These are phyloP conservation scores for Trypanosoma boissoni DNA, from an alignment of 208 protist genomes.

Conservation along the genomic window DNA sequence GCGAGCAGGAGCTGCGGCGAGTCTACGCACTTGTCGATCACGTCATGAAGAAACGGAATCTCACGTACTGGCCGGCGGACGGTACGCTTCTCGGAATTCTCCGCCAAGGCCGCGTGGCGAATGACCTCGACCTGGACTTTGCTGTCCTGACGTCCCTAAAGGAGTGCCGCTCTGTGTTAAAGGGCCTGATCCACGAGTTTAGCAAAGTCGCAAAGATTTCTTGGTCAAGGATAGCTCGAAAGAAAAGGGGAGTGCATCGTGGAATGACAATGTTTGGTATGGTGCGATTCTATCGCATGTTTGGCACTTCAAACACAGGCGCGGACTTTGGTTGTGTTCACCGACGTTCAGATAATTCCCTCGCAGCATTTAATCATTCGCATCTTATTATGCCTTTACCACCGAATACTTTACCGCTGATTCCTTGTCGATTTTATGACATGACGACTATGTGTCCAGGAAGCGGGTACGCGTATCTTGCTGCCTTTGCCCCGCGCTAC, in stretches of 20 bases:
- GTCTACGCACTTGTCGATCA: slow-evolving; percentile 4
- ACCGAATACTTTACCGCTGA: slow-evolving; percentile 7
- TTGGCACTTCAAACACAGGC: slow-evolving; percentile 13
- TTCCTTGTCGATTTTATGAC: slow-evolving; percentile 12
- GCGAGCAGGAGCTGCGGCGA: slow-evolving; percentile 17
- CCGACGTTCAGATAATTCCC: background rate
- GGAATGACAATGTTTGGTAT: slow-evolving; percentile 6
- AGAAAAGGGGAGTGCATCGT: background rate
- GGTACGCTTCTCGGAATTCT: slow-evolving; percentile 17
- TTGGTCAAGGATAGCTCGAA: background rate
- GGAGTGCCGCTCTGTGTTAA: slow-evolving; percentile 3
- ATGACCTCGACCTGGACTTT: slow-evolving; percentile 21
- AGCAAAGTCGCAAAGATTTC: too few species aligned
- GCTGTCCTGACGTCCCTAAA: slow-evolving; percentile 8
- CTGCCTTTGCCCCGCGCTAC: slow-evolving; percentile 11
- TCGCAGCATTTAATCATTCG: slow-evolving; percentile 12
- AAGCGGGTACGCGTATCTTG: background rate
- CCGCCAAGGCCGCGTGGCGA: slow-evolving; percentile 18
- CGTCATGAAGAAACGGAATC: slow-evolving; percentile 11
- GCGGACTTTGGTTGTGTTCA: slow-evolving; percentile 15
- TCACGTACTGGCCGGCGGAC: slow-evolving; percentile 22
- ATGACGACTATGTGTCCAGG: slow-evolving; percentile 9
- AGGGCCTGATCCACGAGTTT: too few species aligned
- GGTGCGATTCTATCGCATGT: slow-evolving; percentile 5
- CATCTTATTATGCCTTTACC: slow-evolving; percentile 2